Evolutionary conservation across 768 basidiomycete species (phyloP).

Genomic region (Serendipita sp.): DNA sequence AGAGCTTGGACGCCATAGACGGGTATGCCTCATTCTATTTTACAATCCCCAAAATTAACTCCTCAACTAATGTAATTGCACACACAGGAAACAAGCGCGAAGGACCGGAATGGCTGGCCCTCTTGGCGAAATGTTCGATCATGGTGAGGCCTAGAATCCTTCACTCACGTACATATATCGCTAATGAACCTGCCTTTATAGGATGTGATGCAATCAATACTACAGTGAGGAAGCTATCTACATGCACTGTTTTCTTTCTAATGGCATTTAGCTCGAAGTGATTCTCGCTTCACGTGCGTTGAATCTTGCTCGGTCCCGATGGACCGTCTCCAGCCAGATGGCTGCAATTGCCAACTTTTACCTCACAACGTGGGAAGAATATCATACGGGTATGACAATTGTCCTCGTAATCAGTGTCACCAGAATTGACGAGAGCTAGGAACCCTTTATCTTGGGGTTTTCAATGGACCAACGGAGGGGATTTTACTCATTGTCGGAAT

Average conservation of each 20-base stretch:
- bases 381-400: conserved; percentile 55
- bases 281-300: conserved; percentile 71
- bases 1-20: conserved; percentile 77
- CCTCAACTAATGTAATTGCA: not conserved
- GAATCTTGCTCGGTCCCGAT: conserved; percentile 89
- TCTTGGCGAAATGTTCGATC: conserved; percentile 95
- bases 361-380: conserved; percentile 72
- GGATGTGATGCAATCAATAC: conserved; percentile 92
- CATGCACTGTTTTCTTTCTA: not conserved
- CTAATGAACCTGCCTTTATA: conserved; percentile 15
- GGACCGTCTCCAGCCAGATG: conserved; percentile 80
- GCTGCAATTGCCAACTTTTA: conserved; percentile 66
- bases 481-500: conserved; percentile 72
- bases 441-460: conserved; percentile 76
- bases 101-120: conserved; percentile 96
- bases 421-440: conserved; percentile 25
- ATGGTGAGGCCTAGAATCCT: conserved; percentile 37
- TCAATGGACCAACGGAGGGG: conserved; percentile 93
- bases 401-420: not conserved
- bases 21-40: conserved; percentile 33
- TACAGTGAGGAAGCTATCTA: conserved; percentile 35
- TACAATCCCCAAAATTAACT: conserved; percentile 6
- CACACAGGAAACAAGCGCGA: conserved; percentile 75
- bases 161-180: not conserved
- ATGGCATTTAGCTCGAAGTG: conserved; percentile 52